A percentile compares a stretch with the other conserved stretches of the same genome.
phyloP scores from a whole-genome alignment of 2,329 filamentous ascomycete genomes.

The Colletotrichum incanum region DNA sequence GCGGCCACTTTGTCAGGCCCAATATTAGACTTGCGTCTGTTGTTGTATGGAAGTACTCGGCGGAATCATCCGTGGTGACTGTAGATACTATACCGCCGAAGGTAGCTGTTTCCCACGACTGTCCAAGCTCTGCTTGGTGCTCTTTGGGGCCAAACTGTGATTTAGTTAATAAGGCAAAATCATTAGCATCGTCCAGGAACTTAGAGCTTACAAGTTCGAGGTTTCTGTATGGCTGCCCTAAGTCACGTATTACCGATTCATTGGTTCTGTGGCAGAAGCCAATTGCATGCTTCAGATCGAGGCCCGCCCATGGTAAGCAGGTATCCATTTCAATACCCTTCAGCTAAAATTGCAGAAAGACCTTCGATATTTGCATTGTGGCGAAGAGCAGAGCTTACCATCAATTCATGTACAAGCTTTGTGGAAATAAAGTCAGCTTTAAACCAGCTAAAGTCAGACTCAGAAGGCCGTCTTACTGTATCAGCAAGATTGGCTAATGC shows the following conservation, averaged over 20 bases:
- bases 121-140: not conserved
- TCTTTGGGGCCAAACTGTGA: slow-evolving; percentile 5
- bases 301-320: not conserved
- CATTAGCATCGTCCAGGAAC: too few species aligned
- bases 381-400: not conserved
- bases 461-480: not conserved
- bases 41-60: not conserved
- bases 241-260: not conserved
- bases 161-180: not conserved
- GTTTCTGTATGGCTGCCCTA: not conserved
- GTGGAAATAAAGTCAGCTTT: not conserved
- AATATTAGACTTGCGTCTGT: not conserved
- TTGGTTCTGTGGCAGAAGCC: not conserved
- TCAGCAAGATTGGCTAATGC: slow-evolving; percentile 7
- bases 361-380: not conserved
- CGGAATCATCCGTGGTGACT: not conserved
- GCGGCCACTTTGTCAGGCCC: not conserved
- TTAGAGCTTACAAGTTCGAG: not conserved
- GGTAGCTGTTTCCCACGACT: not conserved
- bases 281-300: not conserved
- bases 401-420: slow-evolving; percentile 7
- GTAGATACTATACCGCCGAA: not conserved
- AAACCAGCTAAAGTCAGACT: not conserved
- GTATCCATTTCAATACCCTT: accelerated
- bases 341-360: not conserved